phyloP scores from a whole-genome alignment of 2,329 filamentous ascomycete species.

The Sodiomyces alkalinus region DNA sequence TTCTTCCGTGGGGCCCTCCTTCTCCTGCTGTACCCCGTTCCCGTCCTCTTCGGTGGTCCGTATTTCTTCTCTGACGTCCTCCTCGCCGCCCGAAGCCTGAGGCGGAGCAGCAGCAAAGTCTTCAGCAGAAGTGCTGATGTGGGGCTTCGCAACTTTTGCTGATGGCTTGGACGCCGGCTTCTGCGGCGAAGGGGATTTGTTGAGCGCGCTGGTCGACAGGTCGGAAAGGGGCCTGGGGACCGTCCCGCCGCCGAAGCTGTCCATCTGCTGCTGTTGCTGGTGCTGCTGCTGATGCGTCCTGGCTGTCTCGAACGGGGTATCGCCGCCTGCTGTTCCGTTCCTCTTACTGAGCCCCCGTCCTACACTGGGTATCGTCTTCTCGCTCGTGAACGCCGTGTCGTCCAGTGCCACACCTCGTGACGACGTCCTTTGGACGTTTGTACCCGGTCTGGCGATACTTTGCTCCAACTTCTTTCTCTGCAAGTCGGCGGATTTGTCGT shows the following conservation, averaged over 20 bases:
- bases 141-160: background rate
- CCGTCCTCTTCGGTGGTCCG: too few relatives aligned
- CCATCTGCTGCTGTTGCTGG: too few relatives aligned
- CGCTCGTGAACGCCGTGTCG: too few relatives aligned
- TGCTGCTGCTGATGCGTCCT: too few relatives aligned
- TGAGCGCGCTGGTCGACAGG: conserved; percentile 22
- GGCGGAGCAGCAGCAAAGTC: too few relatives aligned
- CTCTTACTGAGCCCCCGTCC: conserved; percentile 1
- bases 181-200: conserved; percentile 21
- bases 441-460: too few relatives aligned
- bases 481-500: conserved; percentile 4
- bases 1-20: conserved; percentile 2
- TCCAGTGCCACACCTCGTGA: too few relatives aligned
- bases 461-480: conserved; percentile 3
- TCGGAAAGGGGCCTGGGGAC: conserved; percentile 23
- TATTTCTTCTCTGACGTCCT: too few relatives aligned
- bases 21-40: too few relatives aligned
- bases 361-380: too few relatives aligned
- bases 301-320: conserved; percentile 26
- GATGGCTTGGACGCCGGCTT: background rate
- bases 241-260: conserved; percentile 12
- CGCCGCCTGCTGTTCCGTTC: conserved; percentile 6
- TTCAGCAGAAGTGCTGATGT: background rate
- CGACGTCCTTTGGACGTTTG: too few relatives aligned
- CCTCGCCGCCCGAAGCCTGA: too few relatives aligned